phyloP scores from a whole-genome alignment of 179 eudicot species.

The Beta macrorhiza region DNA sequence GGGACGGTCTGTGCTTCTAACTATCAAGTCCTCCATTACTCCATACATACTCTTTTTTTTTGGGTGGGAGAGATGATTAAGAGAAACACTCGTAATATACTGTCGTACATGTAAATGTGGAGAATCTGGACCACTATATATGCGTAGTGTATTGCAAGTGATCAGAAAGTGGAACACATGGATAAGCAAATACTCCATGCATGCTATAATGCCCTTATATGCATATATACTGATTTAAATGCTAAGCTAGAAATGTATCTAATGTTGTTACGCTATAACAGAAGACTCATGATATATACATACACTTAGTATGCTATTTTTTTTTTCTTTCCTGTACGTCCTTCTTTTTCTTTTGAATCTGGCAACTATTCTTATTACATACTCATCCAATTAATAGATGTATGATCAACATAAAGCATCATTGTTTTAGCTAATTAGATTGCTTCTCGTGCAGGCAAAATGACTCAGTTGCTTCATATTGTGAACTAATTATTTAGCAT shows the following conservation, averaged over 20 bases:
- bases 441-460: conserved; percentile 29
- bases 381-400: background rate
- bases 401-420: conserved; percentile 16
- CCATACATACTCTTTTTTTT: background rate
- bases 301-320: no score
- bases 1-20: no score
- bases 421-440: conserved; percentile 16
- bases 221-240: background rate
- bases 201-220: background rate
- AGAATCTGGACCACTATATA: conserved; percentile 25
- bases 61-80: conserved; percentile 20
- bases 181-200: conserved; percentile 14
- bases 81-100: conserved; percentile 4
- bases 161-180: conserved; percentile 30
- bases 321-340: no score
- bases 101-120: conserved; percentile 3
- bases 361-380: background rate
- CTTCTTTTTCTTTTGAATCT: no score
- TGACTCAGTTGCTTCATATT: conserved; percentile 23
- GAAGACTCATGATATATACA: no score
- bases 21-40: no score
- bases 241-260: background rate
- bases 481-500: background rate
- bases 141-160: conserved; percentile 5
- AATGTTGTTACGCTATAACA: no score